Percentiles rank a stretch among this genome's conserved stretches.
Evolutionary conservation across 805 yeast species (phyloP).

Genomic region (Lipomyces japonicus): DNA sequence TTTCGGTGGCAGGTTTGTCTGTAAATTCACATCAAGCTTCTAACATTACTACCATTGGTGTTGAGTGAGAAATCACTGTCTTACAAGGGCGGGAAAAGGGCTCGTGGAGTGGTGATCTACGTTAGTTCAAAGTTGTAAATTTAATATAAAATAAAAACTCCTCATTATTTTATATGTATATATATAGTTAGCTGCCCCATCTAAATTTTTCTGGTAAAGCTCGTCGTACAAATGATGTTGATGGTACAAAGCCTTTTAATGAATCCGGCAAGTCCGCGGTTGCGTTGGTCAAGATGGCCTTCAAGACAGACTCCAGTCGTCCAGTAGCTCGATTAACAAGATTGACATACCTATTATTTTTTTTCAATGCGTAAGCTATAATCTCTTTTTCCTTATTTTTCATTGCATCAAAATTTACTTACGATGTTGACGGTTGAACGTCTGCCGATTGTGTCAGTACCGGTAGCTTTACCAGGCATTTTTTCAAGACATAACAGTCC

Average conservation of each 20-base stretch:
- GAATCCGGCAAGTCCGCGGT: conserved; percentile 37
- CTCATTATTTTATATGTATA: too few species aligned
- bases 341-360: conserved; percentile 39
- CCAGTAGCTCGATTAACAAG: conserved; percentile 44
- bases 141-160: too few species aligned
- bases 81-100: too few species aligned
- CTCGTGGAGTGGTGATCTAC: too few species aligned
- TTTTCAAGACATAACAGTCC: conserved; percentile 65
- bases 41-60: too few species aligned
- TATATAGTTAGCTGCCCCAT: conserved; percentile 14
- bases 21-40: too few species aligned
- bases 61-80: too few species aligned
- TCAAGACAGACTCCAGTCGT: conserved; percentile 61
- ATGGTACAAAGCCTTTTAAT: conserved; percentile 17
- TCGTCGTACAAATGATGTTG: conserved; percentile 13
- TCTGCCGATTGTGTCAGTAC: conserved; percentile 27
- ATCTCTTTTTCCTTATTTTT: conserved; percentile 25
- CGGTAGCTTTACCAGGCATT: conserved; percentile 42
- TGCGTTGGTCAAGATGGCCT: conserved; percentile 57
- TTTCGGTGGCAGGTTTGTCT: too few species aligned
- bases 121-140: too few species aligned
- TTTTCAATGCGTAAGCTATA: conserved; percentile 7
- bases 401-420: conserved; percentile 1
- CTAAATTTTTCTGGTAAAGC: conserved; percentile 23
- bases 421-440: conserved; percentile 14